These are phyloP conservation scores for Pelargonium cotyledonis DNA, from an alignment of 441 rosid species.

Conservation along the genomic window DNA sequence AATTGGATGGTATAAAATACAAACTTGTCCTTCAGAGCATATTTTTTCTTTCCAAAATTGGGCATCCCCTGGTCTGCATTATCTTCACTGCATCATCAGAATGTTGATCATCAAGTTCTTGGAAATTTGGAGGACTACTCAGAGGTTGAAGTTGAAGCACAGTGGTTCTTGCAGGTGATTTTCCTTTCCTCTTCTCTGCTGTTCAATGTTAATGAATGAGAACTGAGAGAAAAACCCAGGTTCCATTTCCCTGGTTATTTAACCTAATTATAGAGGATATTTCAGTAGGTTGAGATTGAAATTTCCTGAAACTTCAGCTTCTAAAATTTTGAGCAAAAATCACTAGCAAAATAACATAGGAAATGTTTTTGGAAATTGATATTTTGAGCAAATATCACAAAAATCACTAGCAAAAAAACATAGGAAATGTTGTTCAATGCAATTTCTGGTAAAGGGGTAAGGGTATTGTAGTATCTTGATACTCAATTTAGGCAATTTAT, in stretches of 20 bases:
- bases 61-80: no score
- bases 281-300: neutral
- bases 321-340: neutral
- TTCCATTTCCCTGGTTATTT: neutral
- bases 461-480: neutral
- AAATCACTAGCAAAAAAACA: neutral
- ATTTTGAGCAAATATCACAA: no score
- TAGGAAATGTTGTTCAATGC: neutral
- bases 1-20: no score
- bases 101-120: neutral
- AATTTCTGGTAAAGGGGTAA: neutral
- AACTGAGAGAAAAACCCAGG: neutral
- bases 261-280: neutral
- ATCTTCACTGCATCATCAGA: no score
- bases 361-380: no score
- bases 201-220: neutral
- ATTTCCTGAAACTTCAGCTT: neutral
- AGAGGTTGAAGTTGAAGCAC: neutral
- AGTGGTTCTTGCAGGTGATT: neutral
- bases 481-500: no score
- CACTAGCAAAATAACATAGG: no score
- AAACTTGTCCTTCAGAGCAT: no score
- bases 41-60: no score
- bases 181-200: neutral
- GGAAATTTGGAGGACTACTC: neutral